These are phyloP conservation scores for Coemansia biformis DNA, from an alignment of 192 early-diverging fungal genomes.

Conservation along the genomic window DNA sequence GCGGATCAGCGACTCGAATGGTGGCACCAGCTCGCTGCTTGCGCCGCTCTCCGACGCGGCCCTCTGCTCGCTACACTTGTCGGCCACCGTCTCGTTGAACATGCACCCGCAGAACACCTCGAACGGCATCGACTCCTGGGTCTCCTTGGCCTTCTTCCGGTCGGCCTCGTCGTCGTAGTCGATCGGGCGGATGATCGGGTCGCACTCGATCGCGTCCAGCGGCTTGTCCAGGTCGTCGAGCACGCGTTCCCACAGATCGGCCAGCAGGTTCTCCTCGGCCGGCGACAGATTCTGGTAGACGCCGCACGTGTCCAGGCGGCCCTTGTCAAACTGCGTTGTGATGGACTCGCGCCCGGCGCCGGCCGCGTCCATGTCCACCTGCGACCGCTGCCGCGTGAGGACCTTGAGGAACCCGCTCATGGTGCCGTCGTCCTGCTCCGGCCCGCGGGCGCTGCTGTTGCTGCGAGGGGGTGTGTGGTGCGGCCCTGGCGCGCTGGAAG, in stretches of 20 bases:
- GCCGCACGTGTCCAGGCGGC: slow-evolving; percentile 36
- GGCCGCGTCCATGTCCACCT: slow-evolving; percentile 18
- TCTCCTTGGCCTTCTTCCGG: slow-evolving; percentile 28
- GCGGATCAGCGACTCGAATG: slow-evolving; percentile 19
- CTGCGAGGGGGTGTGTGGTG: too few relatives aligned
- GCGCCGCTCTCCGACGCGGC: slow-evolving; percentile 8
- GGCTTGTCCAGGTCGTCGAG: slow-evolving; percentile 49
- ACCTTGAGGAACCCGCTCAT: slow-evolving; percentile 47
- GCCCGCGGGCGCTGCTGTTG: too few relatives aligned
- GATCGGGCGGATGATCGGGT: slow-evolving; percentile 27
- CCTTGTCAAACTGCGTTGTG: slow-evolving; percentile 44
- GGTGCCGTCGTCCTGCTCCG: too few relatives aligned
- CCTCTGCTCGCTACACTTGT: slow-evolving; percentile 32
- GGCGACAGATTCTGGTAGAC: slow-evolving; percentile 28
- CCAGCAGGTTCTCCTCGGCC: slow-evolving; percentile 38
- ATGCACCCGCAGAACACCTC: slow-evolving; percentile 46
- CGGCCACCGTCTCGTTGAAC: slow-evolving; percentile 40
- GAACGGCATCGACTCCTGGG: slow-evolving; percentile 27
- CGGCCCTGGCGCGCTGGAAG: too few relatives aligned
- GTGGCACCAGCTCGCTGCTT: slow-evolving; percentile 27
- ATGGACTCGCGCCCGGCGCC: slow-evolving; percentile 33
- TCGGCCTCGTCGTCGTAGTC: slow-evolving; percentile 37
- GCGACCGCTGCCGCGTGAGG: slow-evolving; percentile 37
- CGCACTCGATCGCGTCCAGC: slow-evolving; percentile 21
- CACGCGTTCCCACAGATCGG: slow-evolving; percentile 43